phyloP scores from a whole-genome alignment of 352 stramenopile species.

The Lagenidium sp. region DNA sequence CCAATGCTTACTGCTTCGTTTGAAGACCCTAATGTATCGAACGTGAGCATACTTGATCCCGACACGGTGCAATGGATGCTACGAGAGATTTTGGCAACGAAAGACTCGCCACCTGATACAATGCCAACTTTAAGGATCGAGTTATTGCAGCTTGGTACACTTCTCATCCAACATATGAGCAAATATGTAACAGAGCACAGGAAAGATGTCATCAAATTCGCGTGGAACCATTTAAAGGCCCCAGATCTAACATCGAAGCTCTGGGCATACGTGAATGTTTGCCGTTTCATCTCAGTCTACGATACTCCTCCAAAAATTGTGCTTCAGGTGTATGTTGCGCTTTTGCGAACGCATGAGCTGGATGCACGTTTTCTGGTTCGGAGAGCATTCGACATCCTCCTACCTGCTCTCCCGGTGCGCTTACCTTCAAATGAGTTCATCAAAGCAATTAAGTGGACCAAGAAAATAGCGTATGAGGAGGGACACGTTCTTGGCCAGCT shows the following conservation, averaged over 20 bases:
- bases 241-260: slow-evolving; percentile 94
- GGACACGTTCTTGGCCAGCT: slow-evolving; percentile 92
- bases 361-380: slow-evolving; percentile 93
- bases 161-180: slow-evolving; percentile 95
- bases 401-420: slow-evolving; percentile 87
- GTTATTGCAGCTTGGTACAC: slow-evolving; percentile 91
- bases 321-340: slow-evolving; percentile 93
- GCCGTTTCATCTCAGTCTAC: slow-evolving; percentile 94
- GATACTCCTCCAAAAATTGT: slow-evolving; percentile 96
- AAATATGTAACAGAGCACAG: slow-evolving; percentile 89
- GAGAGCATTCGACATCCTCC: slow-evolving; percentile 92
- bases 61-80: slow-evolving; percentile 87
- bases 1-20: slow-evolving; percentile 88
- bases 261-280: slow-evolving; percentile 97
- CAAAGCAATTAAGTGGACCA: slow-evolving; percentile 96
- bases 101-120: slow-evolving; percentile 23
- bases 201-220: slow-evolving; percentile 99
- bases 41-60: slow-evolving; percentile 78
- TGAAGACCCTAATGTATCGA: slow-evolving; percentile 61
- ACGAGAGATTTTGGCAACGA: slow-evolving; percentile 80
- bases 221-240: slow-evolving; percentile 95
- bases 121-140: slow-evolving; percentile 45
- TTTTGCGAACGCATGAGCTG: slow-evolving; percentile 92
- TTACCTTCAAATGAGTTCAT: slow-evolving; percentile 91
- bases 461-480: slow-evolving; percentile 98